Conservation (phyloP, 106 monocot species). For the Dioscorea zingiberensis region DNA sequence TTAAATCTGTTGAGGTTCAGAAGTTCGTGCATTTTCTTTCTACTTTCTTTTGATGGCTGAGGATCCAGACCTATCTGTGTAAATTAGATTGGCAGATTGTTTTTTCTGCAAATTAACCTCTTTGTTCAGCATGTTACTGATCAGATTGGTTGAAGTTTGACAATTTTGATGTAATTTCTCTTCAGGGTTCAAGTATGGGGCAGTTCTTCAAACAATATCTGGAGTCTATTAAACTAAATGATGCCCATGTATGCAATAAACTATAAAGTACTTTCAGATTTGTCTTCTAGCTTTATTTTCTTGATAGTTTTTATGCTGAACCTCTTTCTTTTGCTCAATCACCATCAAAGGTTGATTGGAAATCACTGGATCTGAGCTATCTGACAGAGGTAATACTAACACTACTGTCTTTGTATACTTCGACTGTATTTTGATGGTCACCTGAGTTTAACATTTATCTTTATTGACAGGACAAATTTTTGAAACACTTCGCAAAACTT, state of each 20-base stretch:
- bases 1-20: not conserved
- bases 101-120: not conserved
- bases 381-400: constrained; percentile 56
- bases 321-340: constrained; percentile 8
- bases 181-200: constrained; percentile 98
- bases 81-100: not conserved
- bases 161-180: not conserved
- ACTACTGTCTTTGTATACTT: not conserved
- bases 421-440: not conserved
- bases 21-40: not conserved
- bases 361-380: constrained; percentile 75
- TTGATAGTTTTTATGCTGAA: not conserved
- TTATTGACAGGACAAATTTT: constrained; percentile 56
- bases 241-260: constrained; percentile 69
- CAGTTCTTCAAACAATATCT: constrained; percentile 89
- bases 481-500: constrained; percentile 61
- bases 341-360: constrained; percentile 71
- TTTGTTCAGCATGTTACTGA: not conserved
- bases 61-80: not conserved
- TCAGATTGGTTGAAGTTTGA: not conserved
- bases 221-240: constrained; percentile 88
- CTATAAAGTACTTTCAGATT: constrained; percentile 5
- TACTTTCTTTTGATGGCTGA: not conserved
- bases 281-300: constrained; percentile 1
- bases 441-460: not conserved